These are phyloP conservation scores for Amaranthus tricolor DNA, from an alignment of 179 eudicot genomes.

Conservation along the genomic window DNA sequence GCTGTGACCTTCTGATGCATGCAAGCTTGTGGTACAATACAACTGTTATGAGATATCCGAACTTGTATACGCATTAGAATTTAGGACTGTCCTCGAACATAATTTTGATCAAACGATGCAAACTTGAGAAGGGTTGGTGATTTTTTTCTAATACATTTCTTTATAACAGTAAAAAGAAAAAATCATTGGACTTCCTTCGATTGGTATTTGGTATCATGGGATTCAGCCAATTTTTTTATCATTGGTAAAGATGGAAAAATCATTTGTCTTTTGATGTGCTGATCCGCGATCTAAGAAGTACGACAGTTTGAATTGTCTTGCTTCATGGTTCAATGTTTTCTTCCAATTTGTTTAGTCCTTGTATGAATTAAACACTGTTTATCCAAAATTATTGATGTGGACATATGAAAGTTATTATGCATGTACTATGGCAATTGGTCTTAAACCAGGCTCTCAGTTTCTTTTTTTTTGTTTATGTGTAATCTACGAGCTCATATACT, in stretches of 20 bases:
- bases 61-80: background rate
- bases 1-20: background rate
- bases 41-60: background rate
- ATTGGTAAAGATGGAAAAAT: too few species aligned
- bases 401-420: background rate
- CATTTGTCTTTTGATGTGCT: background rate
- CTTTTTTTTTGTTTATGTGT: background rate
- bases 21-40: background rate
- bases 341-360: background rate
- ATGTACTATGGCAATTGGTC: background rate
- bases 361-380: background rate
- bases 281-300: background rate
- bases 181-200: too few species aligned
- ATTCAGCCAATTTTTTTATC: too few species aligned
- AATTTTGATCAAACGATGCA: background rate
- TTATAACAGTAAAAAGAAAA: too few species aligned
- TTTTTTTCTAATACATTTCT: too few species aligned
- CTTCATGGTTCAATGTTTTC: background rate
- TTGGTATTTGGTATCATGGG: too few species aligned
- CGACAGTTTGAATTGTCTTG: background rate
- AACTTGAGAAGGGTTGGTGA: background rate
- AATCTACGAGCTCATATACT: background rate
- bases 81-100: background rate
- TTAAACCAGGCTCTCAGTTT: background rate
- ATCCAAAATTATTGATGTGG: background rate